phyloP scores from a whole-genome alignment of 352 stramenopile species.

The Synura sp. region DNA sequence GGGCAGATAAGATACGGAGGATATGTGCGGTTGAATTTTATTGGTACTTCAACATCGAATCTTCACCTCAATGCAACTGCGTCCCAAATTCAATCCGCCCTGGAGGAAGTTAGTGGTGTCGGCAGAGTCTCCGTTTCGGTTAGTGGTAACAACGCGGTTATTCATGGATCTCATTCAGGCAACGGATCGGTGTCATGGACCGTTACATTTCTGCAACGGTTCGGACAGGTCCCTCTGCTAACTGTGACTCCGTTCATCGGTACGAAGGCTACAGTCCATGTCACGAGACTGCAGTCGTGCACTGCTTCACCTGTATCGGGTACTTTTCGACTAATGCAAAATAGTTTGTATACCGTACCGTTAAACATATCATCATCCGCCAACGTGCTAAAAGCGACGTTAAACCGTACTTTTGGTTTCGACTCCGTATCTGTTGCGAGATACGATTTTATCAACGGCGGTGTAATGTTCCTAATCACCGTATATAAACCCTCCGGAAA shows the following conservation, averaged over 20 bases:
- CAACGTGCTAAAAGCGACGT: no score
- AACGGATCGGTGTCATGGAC: neutral
- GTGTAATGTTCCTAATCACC: slow-evolving; percentile 14
- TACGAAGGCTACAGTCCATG: neutral
- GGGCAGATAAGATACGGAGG: neutral
- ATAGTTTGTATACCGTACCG: no score
- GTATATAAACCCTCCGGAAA: neutral
- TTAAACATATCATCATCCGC: no score
- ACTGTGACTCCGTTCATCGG: neutral
- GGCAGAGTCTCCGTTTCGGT: slow-evolving; percentile 25
- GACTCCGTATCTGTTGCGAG: neutral
- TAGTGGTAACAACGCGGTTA: no score
- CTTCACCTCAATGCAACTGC: neutral
- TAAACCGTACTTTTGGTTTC: no score
- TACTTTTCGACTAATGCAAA: neutral
- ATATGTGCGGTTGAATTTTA: neutral
- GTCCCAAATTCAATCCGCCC: neutral
- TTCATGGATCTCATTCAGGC: no score
- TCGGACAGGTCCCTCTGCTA: neutral
- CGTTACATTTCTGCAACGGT: slow-evolving; percentile 27
- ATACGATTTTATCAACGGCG: slow-evolving; percentile 18
- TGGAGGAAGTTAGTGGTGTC: slow-evolving; percentile 7
- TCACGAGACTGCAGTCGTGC: neutral
- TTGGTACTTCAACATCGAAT: neutral
- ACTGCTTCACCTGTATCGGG: neutral